These are phyloP conservation scores for Echinochloa phyllopogon DNA, from an alignment of 176 grass and related monocot genomes.

Conservation along the genomic window DNA sequence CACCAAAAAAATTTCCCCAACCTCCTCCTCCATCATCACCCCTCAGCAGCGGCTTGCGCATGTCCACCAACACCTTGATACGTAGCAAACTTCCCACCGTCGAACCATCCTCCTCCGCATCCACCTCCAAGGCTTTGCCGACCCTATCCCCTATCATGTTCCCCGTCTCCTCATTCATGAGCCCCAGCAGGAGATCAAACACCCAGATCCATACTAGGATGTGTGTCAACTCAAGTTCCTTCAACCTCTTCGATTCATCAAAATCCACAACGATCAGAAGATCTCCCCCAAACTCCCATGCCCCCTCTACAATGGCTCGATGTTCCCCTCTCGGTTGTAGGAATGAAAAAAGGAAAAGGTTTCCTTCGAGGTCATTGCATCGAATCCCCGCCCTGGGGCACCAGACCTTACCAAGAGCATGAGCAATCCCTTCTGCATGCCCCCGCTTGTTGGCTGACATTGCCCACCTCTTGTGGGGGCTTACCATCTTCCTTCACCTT, in stretches of 20 bases:
- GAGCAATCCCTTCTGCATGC: not conserved
- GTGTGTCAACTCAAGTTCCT: not conserved
- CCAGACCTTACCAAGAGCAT: not conserved
- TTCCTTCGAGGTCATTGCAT: not conserved
- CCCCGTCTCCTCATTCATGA: not conserved
- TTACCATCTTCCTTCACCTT: not conserved
- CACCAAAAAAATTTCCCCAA: too few relatives aligned
- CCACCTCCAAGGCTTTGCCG: not conserved
- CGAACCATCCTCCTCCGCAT: not conserved
- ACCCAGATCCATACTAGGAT: not conserved
- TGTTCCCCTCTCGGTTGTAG: not conserved
- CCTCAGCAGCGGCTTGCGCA: too few relatives aligned
- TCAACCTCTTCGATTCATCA: not conserved
- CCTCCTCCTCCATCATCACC: too few relatives aligned
- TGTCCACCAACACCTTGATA: too few relatives aligned
- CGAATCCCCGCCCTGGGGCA: not conserved
- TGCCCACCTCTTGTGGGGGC: not conserved
- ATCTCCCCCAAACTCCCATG: not conserved
- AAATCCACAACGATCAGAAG: not conserved
- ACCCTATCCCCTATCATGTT: not conserved
- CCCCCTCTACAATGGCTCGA: not conserved
- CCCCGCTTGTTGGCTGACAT: not conserved
- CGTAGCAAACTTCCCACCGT: not conserved
- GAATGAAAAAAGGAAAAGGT: not conserved
- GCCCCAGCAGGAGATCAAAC: not conserved